Evolutionary conservation across 1,284 basidiomycete genomes (phyloP).

Genomic region (Heterobasidion irregulare): DNA sequence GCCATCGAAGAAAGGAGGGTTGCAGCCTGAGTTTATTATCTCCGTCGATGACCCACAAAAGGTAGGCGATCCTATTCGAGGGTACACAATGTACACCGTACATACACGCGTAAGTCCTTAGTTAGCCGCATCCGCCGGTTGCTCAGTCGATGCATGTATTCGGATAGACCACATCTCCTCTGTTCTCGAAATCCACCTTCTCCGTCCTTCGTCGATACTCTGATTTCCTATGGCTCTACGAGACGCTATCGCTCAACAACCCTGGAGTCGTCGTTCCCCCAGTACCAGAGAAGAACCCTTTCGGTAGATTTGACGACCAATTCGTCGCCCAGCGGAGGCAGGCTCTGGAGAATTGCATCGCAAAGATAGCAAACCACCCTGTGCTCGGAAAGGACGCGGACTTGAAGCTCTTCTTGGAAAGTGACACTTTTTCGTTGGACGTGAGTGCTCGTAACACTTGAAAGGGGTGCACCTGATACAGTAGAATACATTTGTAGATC

Average conservation of each 20-base stretch:
- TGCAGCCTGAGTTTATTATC: constrained; percentile 67
- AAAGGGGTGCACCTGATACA: neutral
- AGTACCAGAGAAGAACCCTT: constrained; percentile 90
- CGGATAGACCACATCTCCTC: constrained; percentile 70
- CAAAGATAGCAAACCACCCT: constrained; percentile 85
- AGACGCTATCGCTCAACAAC: constrained; percentile 84
- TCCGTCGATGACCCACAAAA: constrained; percentile 90
- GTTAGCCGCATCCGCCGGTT: constrained; percentile 1
- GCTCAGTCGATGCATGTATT: neutral
- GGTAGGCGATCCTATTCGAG: constrained; percentile 86
- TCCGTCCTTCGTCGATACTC: constrained; percentile 93
- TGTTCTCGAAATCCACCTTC: constrained; percentile 75
- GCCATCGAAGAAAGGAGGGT: constrained; percentile 25
- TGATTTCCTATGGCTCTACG: constrained; percentile 97
- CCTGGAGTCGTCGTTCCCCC: constrained; percentile 97
- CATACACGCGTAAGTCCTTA: constrained; percentile 60
- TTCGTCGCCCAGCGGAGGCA: constrained; percentile 82
- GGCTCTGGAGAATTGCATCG: constrained; percentile 84
- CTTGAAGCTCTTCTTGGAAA: constrained; percentile 81
- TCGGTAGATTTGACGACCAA: constrained; percentile 83
- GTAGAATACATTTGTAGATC: constrained; percentile 42
- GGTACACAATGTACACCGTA: constrained; percentile 93
- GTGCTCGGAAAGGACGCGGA: constrained; percentile 80
- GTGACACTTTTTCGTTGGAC: constrained; percentile 78
- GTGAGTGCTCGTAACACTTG: constrained; percentile 32